phyloP scores from a whole-genome alignment of 1,139 yeast genomes.

The Hansenula lynferdii region DNA sequence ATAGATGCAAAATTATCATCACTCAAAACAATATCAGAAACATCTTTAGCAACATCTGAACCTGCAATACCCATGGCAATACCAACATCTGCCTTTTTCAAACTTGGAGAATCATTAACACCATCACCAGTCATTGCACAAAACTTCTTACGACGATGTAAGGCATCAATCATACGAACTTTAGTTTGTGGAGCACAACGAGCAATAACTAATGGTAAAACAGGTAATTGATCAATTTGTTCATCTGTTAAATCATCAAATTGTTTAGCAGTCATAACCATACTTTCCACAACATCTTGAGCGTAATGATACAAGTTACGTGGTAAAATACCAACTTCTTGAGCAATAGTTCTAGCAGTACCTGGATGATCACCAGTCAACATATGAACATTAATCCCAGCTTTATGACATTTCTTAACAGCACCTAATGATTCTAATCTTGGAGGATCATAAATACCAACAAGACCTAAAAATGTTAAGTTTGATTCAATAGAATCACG shows the following conservation, averaged over 20 bases:
- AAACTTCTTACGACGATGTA: constrained; percentile 65
- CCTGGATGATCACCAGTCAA: constrained; percentile 84
- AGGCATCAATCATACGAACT: constrained; percentile 78
- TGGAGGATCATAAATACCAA: constrained; percentile 85
- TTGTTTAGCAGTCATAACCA: constrained; percentile 75
- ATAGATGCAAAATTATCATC: constrained; percentile 80
- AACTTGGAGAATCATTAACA: constrained; percentile 78
- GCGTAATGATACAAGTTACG: constrained; percentile 59
- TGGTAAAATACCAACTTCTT: constrained; percentile 82
- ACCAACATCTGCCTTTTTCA: constrained; percentile 79
- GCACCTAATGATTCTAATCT: constrained; percentile 66
- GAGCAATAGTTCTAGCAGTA: constrained; percentile 79
- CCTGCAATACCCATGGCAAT: constrained; percentile 86
- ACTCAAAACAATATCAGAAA: constrained; percentile 67
- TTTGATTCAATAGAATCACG: constrained; percentile 52
- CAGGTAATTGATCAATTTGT: constrained; percentile 63
- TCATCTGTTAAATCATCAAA: constrained; percentile 62
- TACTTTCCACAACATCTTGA: constrained; percentile 52
- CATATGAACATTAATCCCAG: constrained; percentile 83
- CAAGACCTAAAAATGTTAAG: constrained; percentile 60
- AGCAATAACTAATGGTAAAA: constrained; percentile 74
- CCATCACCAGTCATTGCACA: constrained; percentile 92
- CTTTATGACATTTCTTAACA: constrained; percentile 63
- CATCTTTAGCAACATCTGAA: constrained; percentile 79
- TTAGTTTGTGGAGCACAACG: constrained; percentile 85